These are phyloP conservation scores for Dothiorella sarmentorum DNA, from an alignment of 2,329 filamentous ascomycete genomes.

Conservation along the genomic window DNA sequence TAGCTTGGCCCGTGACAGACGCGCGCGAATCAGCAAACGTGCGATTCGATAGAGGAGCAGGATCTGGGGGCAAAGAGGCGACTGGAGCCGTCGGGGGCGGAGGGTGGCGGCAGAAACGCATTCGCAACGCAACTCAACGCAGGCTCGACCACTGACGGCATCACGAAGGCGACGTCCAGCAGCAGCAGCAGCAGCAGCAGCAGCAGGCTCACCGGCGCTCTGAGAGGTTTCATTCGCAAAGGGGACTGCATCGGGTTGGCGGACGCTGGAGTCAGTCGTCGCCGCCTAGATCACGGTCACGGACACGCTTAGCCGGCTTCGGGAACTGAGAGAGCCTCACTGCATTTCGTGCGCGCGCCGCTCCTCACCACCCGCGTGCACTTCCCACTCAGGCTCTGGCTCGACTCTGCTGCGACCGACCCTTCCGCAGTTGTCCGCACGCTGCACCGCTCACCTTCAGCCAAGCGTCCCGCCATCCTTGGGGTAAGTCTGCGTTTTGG, in stretches of 20 bases:
- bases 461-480: slow-evolving; percentile 11
- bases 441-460: neutral
- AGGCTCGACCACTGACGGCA: slow-evolving; percentile 14
- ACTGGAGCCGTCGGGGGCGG: slow-evolving; percentile 7
- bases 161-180: neutral
- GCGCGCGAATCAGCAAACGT: slow-evolving; percentile 47
- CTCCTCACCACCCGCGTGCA: slow-evolving; percentile 16
- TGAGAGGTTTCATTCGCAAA: neutral
- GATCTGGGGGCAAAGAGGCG: slow-evolving; percentile 30
- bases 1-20: slow-evolving; percentile 23
- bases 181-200: no score
- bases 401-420: slow-evolving; percentile 7
- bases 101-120: slow-evolving; percentile 14
- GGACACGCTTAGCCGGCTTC: slow-evolving; percentile 18
- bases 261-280: slow-evolving; percentile 8
- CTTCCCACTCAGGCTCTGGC: slow-evolving; percentile 10
- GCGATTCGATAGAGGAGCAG: slow-evolving; percentile 54
- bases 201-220: neutral
- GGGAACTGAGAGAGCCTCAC: slow-evolving; percentile 17
- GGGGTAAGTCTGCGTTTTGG: slow-evolving; percentile 15
- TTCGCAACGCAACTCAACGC: slow-evolving; percentile 5
- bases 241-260: neutral
- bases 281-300: slow-evolving; percentile 17
- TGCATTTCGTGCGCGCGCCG: slow-evolving; percentile 18
- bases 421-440: slow-evolving; percentile 1